Percentiles rank a stretch among this genome's conserved stretches.
phyloP scores from a whole-genome alignment of 2,329 filamentous ascomycete species.

The Penicillium sp. region DNA sequence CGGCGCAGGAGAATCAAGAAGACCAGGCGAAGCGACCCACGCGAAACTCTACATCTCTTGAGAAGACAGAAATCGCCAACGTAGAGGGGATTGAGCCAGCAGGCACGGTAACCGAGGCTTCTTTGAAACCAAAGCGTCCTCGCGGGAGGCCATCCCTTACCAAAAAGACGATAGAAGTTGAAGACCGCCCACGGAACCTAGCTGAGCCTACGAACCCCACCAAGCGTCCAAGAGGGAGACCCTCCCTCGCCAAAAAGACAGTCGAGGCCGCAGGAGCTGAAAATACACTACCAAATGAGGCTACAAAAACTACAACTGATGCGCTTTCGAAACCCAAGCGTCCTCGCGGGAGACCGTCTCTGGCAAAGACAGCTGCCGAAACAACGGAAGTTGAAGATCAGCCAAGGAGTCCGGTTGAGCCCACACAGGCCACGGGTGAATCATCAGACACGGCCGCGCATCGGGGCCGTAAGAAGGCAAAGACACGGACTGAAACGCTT shows the following conservation, averaged over 20 bases:
- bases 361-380: background rate
- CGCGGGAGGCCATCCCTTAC: constrained; percentile 6
- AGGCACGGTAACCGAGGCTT: background rate
- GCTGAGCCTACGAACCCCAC: background rate
- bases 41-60: background rate
- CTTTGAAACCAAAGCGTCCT: constrained; percentile 3
- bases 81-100: background rate
- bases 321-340: constrained; percentile 4
- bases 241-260: background rate
- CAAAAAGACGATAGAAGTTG: background rate
- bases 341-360: constrained; percentile 5
- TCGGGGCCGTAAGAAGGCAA: constrained; percentile 9
- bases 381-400: background rate
- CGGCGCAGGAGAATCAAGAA: background rate
- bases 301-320: background rate
- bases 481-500: constrained; percentile 3
- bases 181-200: background rate
- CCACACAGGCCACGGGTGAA: background rate
- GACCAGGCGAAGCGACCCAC: background rate
- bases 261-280: background rate
- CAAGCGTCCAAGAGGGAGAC: background rate
- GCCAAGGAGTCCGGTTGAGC: background rate
- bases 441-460: constrained; percentile 1
- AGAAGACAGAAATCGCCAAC: background rate
- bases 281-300: background rate